Base-by-base conservation (phyloP, 2,329 filamentous ascomycete genomes). In the Fusarium decemcellulare region DNA sequence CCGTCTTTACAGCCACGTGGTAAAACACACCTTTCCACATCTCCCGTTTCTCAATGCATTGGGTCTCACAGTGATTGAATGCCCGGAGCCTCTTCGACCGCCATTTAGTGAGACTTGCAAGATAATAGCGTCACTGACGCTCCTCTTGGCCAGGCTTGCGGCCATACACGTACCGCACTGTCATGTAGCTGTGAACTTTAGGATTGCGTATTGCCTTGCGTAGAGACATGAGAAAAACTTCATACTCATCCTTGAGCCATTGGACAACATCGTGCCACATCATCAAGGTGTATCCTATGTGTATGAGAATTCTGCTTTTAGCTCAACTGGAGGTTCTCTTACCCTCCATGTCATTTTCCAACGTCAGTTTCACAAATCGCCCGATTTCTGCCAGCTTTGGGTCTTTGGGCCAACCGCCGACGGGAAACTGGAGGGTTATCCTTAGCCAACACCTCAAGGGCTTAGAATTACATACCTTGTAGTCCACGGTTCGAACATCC, bases 311-410 rank as follows among this genome's bases (percentile, higher is more conserved):
- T 14, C n/a, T 16, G 15, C 8, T 29, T 8, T 23, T 23, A 6
- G 23, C 16, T 32, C 39, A 9, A 30, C 6, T 2, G 18, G 11
- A 10, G 16, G n/a, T 6, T 8, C 14, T n/a, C 27, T 4, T 46
- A 56, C 53, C 53, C 5, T 56, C 53, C 15, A 56, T n/a, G 18
- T 56, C 40, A 56, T 56, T 56, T 29, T 44, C 29, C 9, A 56
- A 23, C 5, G 53, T 56, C 10, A 46, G 30, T 10, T 57, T 51
- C 3, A 64, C 63, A 34, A 43, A 64, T 36, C 42, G 46, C 10
- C 63, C 60, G 23, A 67, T 43, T 14, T 67, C 61, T 5, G 63
- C 56, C 8, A 67, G 63, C 23, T 57, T 60, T 12, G 52, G 40
- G 18, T 67, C 60, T 10, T 67, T 60, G 2, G 60, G 60, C 60